Percentiles rank a stretch among this genome's conserved stretches.
These are phyloP conservation scores for Paraconiothyrium brasiliense DNA, from an alignment of 2,329 filamentous ascomycete species.

Conservation along the genomic window DNA sequence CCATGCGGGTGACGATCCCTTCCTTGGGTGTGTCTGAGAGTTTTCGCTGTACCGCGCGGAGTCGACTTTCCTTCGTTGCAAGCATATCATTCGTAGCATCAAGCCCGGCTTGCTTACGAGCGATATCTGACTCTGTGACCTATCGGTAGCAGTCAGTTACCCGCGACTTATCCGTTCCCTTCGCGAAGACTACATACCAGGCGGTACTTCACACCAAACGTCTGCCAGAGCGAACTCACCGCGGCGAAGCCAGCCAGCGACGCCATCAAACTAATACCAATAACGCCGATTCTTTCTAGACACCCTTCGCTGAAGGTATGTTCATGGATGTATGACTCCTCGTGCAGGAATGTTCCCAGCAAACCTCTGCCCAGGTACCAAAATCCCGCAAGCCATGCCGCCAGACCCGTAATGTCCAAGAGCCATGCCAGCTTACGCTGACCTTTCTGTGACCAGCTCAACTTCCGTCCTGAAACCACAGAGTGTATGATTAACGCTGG, in stretches of 20 bases:
- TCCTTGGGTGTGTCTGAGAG: conserved; percentile 57
- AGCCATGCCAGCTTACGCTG: conserved; percentile 69
- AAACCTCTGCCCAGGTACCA: conserved; percentile 78
- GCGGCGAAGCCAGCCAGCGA: conserved; percentile 88
- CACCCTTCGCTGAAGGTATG: conserved; percentile 65
- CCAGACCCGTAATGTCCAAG: conserved; percentile 70
- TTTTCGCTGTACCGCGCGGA: conserved; percentile 76
- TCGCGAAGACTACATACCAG: conserved; percentile 53
- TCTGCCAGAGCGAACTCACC: conserved; percentile 88
- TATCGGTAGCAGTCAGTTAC: conserved; percentile 30
- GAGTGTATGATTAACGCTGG: conserved; percentile 82
- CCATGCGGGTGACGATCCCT: conserved; percentile 77
- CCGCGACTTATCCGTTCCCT: background rate
- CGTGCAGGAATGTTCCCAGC: conserved; percentile 62
- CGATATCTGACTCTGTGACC: conserved; percentile 76
- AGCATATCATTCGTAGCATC: conserved; percentile 84
- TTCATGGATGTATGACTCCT: conserved; percentile 53
- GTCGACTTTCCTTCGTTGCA: conserved; percentile 74
- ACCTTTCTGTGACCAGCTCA: conserved; percentile 67
- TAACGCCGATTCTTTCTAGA: conserved; percentile 76
- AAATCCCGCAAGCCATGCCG: conserved; percentile 75
- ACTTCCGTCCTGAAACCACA: conserved; percentile 69
- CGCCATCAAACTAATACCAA: conserved; percentile 87
- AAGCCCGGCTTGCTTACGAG: conserved; percentile 79
- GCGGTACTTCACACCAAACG: conserved; percentile 72